Evolutionary conservation across 2,329 filamentous ascomycete genomes (phyloP).

Genomic region (Sphaerulina musiva): DNA sequence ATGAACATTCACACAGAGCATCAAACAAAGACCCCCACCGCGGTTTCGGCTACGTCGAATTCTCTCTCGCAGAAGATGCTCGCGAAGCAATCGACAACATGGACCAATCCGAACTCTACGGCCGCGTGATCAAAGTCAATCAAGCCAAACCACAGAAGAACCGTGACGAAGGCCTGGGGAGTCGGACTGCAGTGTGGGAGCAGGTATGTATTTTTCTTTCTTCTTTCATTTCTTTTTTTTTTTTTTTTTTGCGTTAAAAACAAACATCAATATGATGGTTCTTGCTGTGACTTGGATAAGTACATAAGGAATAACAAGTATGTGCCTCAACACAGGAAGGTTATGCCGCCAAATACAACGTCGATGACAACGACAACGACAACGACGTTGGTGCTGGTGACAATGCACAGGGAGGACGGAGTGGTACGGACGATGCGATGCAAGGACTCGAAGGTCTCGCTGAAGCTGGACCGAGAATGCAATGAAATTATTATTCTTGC

Average conservation of each 20-base stretch:
- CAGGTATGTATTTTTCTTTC: slow-evolving; percentile 57
- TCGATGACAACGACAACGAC: slow-evolving; percentile 55
- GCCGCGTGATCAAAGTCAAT: slow-evolving; percentile 84
- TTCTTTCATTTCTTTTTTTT: not conserved
- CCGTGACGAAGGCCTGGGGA: slow-evolving; percentile 77
- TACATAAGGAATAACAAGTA: not conserved
- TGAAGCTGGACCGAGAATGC: slow-evolving; percentile 82
- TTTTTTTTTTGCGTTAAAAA: not conserved
- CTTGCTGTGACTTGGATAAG: too few species aligned
- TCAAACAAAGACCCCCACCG: slow-evolving; percentile 74
- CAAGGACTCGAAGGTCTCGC: slow-evolving; percentile 89
- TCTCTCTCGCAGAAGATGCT: slow-evolving; percentile 76
- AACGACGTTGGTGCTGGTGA: slow-evolving; percentile 66
- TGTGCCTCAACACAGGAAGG: slow-evolving; percentile 59
- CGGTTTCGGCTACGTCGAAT: slow-evolving; percentile 96
- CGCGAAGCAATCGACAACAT: slow-evolving; percentile 98
- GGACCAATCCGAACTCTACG: slow-evolving; percentile 94
- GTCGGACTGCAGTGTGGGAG: slow-evolving; percentile 93
- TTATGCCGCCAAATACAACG: slow-evolving; percentile 83
- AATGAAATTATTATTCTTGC: slow-evolving; percentile 42
- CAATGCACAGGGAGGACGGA: slow-evolving; percentile 35
- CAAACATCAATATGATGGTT: slow-evolving; percentile 1
- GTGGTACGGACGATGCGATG: slow-evolving; percentile 57
- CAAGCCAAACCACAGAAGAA: slow-evolving; percentile 89
- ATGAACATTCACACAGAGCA: slow-evolving; percentile 31